Conservation (phyloP, 192 early-diverging fungal species). For the Umbelopsis sp. region DNA sequence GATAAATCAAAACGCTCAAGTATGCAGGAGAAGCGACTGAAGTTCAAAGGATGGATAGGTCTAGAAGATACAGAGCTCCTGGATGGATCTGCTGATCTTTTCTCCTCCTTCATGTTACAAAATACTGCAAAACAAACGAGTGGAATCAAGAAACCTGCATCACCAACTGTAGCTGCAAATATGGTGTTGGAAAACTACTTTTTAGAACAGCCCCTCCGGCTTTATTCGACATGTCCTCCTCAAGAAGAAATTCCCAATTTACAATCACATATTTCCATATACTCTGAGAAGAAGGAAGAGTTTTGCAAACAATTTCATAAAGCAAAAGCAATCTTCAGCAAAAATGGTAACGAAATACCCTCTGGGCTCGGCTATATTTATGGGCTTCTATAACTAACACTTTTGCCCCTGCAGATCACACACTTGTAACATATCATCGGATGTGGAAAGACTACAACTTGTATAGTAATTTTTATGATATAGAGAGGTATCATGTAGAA, state of each 20-base stretch:
- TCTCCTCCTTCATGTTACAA: constrained; percentile 19
- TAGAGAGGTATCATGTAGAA: constrained; percentile 19
- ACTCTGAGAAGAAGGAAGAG: constrained; percentile 18
- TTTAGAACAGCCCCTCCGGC: constrained; percentile 27
- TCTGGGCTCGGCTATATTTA: no score
- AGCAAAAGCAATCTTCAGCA: constrained; percentile 6
- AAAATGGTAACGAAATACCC: constrained; percentile 1
- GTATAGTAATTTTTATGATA: constrained; percentile 29
- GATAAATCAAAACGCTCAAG: neutral
- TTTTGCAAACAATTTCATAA: constrained; percentile 21
- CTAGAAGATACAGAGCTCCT: constrained; percentile 37
- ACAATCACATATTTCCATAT: neutral
- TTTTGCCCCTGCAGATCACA: constrained; percentile 6
- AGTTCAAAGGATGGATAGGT: constrained; percentile 41
- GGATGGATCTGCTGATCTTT: constrained; percentile 21
- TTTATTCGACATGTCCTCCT: constrained; percentile 8
- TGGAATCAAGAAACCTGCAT: neutral
- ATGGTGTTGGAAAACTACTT: constrained; percentile 17
- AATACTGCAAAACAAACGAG: neutral
- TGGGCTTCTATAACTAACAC: neutral
- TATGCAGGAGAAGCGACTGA: constrained; percentile 18
- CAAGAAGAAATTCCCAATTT: constrained; percentile 2
- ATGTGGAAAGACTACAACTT: constrained; percentile 26
- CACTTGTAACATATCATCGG: constrained; percentile 23
- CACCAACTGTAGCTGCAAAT: constrained; percentile 12